Conservation (phyloP, 108 stramenopile species). For the Nannochloropsis salina region DNA sequence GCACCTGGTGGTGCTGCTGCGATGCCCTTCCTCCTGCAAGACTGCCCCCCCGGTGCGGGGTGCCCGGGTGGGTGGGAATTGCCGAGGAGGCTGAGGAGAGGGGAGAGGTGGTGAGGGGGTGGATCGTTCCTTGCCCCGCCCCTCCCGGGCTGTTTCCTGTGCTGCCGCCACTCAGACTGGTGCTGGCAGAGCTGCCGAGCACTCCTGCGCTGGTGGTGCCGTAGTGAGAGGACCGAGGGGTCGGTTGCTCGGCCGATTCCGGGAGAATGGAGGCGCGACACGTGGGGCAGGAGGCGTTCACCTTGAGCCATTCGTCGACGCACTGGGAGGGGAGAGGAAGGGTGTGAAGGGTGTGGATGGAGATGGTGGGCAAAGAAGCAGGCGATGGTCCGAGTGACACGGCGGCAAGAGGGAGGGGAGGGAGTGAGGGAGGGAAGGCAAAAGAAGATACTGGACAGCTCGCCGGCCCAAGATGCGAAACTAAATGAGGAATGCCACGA, state of each 20-base stretch:
- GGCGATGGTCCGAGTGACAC: background rate
- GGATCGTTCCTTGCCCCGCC: background rate
- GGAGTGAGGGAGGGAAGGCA: background rate
- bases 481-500: background rate
- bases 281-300: conserved; percentile 40
- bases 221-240: background rate
- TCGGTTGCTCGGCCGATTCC: background rate
- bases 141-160: conserved; percentile 14
- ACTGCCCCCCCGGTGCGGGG: background rate
- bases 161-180: background rate
- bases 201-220: background rate
- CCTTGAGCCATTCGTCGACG: conserved; percentile 33
- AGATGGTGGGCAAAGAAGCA: background rate
- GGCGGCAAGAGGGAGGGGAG: background rate
- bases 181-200: background rate
- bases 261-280: conserved; percentile 28
- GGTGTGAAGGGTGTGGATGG: background rate
- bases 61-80: background rate
- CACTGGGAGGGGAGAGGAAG: conserved; percentile 21
- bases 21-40: background rate
- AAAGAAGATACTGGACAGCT: background rate
- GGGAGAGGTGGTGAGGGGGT: background rate
- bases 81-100: background rate
- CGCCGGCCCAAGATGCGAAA: background rate
- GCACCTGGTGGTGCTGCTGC: background rate